Conservation (phyloP, 1,284 basidiomycete genomes). For the Cryptococcus hybrid region DNA sequence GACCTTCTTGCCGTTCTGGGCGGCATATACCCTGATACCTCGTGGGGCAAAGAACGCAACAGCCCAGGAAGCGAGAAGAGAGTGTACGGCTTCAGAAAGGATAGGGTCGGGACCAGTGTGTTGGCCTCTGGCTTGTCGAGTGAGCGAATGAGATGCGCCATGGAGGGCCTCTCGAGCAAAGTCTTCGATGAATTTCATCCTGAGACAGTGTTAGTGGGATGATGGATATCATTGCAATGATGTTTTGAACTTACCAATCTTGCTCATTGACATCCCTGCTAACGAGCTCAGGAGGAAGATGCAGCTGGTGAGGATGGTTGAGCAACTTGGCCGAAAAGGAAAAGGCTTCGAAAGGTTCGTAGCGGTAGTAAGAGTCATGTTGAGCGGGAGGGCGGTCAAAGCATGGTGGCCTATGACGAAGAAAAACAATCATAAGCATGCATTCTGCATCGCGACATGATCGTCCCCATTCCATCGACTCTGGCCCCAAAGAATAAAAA, state of each 20-base stretch:
- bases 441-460: too few species aligned
- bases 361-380: conserved; percentile 31
- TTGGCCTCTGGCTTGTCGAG: neutral
- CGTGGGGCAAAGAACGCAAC: conserved; percentile 38
- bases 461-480: too few species aligned
- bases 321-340: conserved; percentile 24
- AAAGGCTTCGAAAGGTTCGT: conserved; percentile 37
- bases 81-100: conserved; percentile 30
- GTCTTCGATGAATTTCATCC: conserved; percentile 35
- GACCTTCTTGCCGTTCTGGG: conserved; percentile 24
- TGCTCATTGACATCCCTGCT: conserved; percentile 33
- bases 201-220: conserved; percentile 9
- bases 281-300: conserved; percentile 32
- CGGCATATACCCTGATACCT: conserved; percentile 36
- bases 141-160: conserved; percentile 15
- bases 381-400: conserved; percentile 37
- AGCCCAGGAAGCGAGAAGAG: conserved; percentile 30
- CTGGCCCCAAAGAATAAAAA: neutral
- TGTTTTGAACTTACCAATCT: conserved; percentile 30
- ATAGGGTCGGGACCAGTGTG: conserved; percentile 24
- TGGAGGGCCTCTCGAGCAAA: conserved; percentile 28
- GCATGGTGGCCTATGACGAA: conserved; percentile 25
- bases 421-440: too few species aligned
- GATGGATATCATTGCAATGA: neutral
- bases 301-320: conserved; percentile 33